Evolutionary conservation across 2,329 filamentous ascomycete genomes (phyloP).

Genomic region (Fusarium vanettenii): DNA sequence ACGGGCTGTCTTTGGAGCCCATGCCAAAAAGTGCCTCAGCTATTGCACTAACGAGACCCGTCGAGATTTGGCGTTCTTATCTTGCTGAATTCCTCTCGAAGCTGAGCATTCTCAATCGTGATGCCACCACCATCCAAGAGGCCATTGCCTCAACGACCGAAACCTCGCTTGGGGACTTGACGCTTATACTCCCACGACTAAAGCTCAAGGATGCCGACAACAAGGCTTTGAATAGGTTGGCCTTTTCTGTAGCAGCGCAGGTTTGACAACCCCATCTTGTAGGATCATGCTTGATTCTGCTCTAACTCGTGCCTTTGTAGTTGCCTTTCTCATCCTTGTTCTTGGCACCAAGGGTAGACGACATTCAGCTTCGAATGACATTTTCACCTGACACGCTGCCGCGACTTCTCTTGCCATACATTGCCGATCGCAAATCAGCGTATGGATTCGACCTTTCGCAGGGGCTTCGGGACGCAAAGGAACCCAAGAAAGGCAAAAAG

Average conservation of each 20-base stretch:
- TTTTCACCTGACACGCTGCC: constrained; percentile 20
- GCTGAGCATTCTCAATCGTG: constrained; percentile 9
- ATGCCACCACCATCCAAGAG: constrained; percentile 14
- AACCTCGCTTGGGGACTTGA: constrained; percentile 22
- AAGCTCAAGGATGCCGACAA: constrained; percentile 16
- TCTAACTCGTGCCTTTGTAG: constrained; percentile 1
- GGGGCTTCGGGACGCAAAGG: constrained; percentile 2
- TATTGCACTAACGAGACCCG: constrained; percentile 15
- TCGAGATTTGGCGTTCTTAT: constrained; percentile 27
- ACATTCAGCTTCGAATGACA: constrained; percentile 19
- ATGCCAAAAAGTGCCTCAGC: constrained; percentile 10
- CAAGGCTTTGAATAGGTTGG: constrained; percentile 9
- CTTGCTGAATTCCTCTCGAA: constrained; percentile 9
- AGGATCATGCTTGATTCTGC: not conserved
- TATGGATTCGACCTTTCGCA: constrained; percentile 17
- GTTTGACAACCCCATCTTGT: not conserved
- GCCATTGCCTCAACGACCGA: constrained; percentile 27
- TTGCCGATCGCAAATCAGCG: constrained; percentile 2
- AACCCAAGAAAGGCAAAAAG: constrained; percentile 7
- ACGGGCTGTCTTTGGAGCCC: constrained; percentile 14
- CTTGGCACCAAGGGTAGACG: constrained; percentile 22
- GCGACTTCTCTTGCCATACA: constrained; percentile 21
- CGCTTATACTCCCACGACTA: constrained; percentile 23
- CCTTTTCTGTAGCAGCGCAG: constrained; percentile 15
- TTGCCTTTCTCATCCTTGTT: constrained; percentile 19